Base-by-base conservation (phyloP, 1,139 yeast species). In the Wickerhamomyces sp. region DNA sequence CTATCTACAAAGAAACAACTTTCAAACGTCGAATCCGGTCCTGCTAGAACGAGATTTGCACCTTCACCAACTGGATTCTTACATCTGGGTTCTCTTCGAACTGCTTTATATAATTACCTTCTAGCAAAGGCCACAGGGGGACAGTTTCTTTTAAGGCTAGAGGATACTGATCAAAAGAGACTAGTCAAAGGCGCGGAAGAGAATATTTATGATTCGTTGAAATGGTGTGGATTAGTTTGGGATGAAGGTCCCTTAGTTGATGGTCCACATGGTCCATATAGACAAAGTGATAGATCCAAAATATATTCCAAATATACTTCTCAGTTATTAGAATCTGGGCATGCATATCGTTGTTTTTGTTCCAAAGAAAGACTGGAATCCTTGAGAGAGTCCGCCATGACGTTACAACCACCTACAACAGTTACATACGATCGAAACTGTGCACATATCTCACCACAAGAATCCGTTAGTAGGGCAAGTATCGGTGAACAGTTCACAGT, bases 31-130 rank as follows among this genome's bases (percentile, higher is more conserved):
- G 58, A 13, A 15, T 10, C 13, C 10, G 33, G 35, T 0, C 95
- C 96, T 0, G 96, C 84, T 0, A 67, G 96, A 52, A 89, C 98
- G 2, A 69, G 99, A 54, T 93, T 93, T 67, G 99, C 99, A 0
- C 99, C 99, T 1, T 91, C 98, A 3, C 99, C 99, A 1, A 93
- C 99, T 0, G 99, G 99, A 0, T 78, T 78, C 52, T 72, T 94
- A 35, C 99, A 93, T 62, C 64, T 94, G 47, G 99, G 99, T 0
- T 90, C 98, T 0, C 64, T 94, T 42, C 69, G 99, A 60, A 93
- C 99, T 0, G 98, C 99, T 0, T 65, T 93, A 30, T 94, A 89
- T 67, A 94, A 93, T 63, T 93, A 84, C 59, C 65, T 93, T 31
- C 68, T 88, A 27, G 98, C 99, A 0, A 79, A 73, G 55, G 76